Base-by-base conservation (phyloP, 169 alveolate genomes). In the Plasmodium falciparum region DNA sequence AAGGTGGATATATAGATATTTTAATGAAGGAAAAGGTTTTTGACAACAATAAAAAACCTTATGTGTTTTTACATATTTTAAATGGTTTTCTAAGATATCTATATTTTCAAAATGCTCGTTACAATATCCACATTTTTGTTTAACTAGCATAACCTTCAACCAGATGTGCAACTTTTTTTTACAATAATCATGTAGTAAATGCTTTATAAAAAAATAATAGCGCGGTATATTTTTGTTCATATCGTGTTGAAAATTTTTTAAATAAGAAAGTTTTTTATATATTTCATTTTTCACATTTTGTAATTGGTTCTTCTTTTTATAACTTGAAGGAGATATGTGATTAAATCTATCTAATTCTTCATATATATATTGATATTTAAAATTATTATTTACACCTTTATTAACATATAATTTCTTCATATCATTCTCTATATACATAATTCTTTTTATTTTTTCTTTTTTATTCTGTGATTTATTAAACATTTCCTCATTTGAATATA, bases 21-120 rank as follows among this genome's bases (percentile, higher is more conserved):
- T 74, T 49, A 50, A 58, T 17, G 74, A 74, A 17, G 88, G 54
- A 66, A 74, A 74, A 13, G 70, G 88, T 26, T 74, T 74, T 26
- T 66, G 63, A 43, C 88, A 74, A 65, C 88, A 74, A 58, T 74
- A 74, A 74, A 43, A 74, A 33, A 74, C 56, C 29, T 24, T 74
- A 74, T 74, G 88, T 15, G 88, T 74, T 74, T 59, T 74, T 66
- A 74, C 54, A 29, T 74, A 73, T 12, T 58, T 50, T 13, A 74
- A 50, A 15, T 74, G 88, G 0, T 74, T 74, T 74, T 74, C 88
- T 11, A 74, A 49, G 24, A 2, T 59, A 3, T 59, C 69, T 58
- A 74, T 47, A 74, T 65, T 74, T 20, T 61, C 69, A 74, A 74
- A 74, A 24, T 74, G 59, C 50, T 74, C 73, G 62, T 74, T 47